Evolutionary conservation across 2,329 filamentous ascomycete genomes (phyloP).

Genomic region (Cordyceps tenuipes): DNA sequence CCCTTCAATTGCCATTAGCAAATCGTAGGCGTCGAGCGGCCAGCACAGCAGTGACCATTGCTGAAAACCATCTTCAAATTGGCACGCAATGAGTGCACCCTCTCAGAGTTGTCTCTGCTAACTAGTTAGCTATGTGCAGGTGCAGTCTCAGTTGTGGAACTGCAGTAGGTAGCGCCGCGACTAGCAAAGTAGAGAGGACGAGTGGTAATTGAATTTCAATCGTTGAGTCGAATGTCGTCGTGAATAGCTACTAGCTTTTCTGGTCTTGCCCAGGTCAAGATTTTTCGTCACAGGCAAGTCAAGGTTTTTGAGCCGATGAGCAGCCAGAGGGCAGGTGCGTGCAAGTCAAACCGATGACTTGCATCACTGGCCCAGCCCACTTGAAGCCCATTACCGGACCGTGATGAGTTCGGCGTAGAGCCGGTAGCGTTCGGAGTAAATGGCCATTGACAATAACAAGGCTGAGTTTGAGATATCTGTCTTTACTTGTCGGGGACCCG

Average conservation of each 20-base stretch:
- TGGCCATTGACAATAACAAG: not conserved
- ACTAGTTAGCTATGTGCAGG: not conserved
- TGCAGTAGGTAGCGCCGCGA: not conserved
- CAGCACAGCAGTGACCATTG: not conserved
- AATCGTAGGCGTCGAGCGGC: not conserved
- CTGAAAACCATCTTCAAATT: not conserved
- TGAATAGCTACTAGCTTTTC: too few species aligned
- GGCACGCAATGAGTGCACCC: not conserved
- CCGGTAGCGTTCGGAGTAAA: not conserved
- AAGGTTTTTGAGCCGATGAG: too few species aligned
- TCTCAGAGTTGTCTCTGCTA: not conserved
- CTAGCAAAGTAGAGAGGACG: not conserved
- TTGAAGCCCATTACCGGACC: not conserved
- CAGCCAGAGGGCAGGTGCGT: too few species aligned
- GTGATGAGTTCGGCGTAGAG: conserved; percentile 1
- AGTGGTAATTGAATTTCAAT: conserved; percentile 1
- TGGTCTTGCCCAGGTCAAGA: too few species aligned
- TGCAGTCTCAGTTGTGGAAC: conserved; percentile 10
- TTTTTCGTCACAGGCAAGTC: too few species aligned
- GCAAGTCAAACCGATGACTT: too few species aligned
- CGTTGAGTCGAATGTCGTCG: not conserved
- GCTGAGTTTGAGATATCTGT: not conserved
- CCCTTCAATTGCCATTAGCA: not conserved
- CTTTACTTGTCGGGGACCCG: not conserved
- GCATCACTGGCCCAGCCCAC: not conserved